These are phyloP conservation scores for Gonapodya sp. DNA, from an alignment of 192 early-diverging fungal genomes.

Conservation along the genomic window DNA sequence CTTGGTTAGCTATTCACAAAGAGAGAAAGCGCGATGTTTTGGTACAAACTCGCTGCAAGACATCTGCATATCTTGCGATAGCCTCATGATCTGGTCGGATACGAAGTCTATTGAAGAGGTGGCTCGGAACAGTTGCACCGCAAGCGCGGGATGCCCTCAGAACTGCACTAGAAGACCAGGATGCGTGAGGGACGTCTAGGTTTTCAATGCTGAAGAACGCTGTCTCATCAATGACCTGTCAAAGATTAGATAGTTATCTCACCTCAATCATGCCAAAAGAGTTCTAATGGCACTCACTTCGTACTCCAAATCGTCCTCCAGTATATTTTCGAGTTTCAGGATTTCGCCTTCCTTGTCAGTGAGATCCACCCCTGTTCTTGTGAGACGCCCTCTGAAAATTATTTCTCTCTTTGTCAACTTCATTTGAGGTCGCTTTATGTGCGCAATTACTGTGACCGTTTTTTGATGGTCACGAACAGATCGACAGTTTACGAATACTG, in stretches of 20 bases:
- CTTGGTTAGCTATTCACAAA: no score
- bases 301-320: slow-evolving; percentile 9
- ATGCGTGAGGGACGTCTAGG: not conserved
- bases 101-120: not conserved
- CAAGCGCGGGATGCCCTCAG: slow-evolving; percentile 13
- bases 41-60: slow-evolving; percentile 44
- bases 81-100: slow-evolving; percentile 45
- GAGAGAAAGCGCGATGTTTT: no score
- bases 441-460: slow-evolving; percentile 48
- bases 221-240: slow-evolving; percentile 7
- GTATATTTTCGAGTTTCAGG: not conserved
- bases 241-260: not conserved
- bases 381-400: slow-evolving; percentile 23
- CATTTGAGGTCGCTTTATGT: slow-evolving; percentile 50
- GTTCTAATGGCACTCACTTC: not conserved
- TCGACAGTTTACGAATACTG: slow-evolving; percentile 69
- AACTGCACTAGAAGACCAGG: not conserved
- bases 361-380: not conserved
- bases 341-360: not conserved
- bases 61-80: slow-evolving; percentile 48
- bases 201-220: not conserved
- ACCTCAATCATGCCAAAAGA: slow-evolving; percentile 18
- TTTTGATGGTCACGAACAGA: slow-evolving; percentile 75
- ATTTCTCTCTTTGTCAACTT: slow-evolving; percentile 23
- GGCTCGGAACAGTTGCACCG: slow-evolving; percentile 24